Percentiles rank a stretch among this genome's conserved stretches.
Evolutionary conservation across 768 basidiomycete species (phyloP).

Genomic region (Tricholoma furcatifolium): DNA sequence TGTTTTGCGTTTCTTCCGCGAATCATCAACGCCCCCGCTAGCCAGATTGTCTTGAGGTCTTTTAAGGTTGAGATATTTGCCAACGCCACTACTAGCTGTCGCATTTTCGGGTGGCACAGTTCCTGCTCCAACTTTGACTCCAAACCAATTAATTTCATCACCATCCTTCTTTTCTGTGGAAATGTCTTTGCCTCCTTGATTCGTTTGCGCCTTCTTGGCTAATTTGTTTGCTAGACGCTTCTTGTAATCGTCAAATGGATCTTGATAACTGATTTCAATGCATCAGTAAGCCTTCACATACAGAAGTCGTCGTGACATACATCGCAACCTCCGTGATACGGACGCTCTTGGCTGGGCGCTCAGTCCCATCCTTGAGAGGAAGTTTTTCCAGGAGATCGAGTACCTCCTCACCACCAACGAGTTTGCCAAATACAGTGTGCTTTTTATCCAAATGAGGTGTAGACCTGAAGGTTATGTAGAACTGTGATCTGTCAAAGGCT

Average conservation of each 20-base stretch:
- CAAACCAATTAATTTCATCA: constrained; percentile 86
- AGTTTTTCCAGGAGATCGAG: constrained; percentile 81
- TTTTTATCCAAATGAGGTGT: constrained; percentile 88
- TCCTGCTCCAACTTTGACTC: constrained; percentile 69
- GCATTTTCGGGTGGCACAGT: constrained; percentile 27
- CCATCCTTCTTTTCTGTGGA: constrained; percentile 52
- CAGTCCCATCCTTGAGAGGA: constrained; percentile 79
- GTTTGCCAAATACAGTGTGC: constrained; percentile 95
- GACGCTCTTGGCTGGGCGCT: constrained; percentile 83
- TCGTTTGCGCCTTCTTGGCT: constrained; percentile 50
- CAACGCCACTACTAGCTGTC: constrained; percentile 53
- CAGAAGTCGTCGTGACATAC: constrained; percentile 42
- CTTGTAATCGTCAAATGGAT: constrained; percentile 95
- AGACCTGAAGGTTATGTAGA: constrained; percentile 86
- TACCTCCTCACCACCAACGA: constrained; percentile 94
- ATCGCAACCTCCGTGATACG: constrained; percentile 85
- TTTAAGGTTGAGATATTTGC: constrained; percentile 73
- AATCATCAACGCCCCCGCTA: constrained; percentile 36
- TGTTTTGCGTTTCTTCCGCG: constrained; percentile 76
- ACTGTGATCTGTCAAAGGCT: constrained; percentile 67
- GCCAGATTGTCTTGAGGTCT: constrained; percentile 32
- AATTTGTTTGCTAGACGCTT: constrained; percentile 77
- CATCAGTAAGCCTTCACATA: constrained; percentile 6
- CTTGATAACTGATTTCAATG: constrained; percentile 64
- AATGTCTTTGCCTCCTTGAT: constrained; percentile 28